Base-by-base conservation (phyloP, 305 asterid genomes). In the Andrographis paniculata region DNA sequence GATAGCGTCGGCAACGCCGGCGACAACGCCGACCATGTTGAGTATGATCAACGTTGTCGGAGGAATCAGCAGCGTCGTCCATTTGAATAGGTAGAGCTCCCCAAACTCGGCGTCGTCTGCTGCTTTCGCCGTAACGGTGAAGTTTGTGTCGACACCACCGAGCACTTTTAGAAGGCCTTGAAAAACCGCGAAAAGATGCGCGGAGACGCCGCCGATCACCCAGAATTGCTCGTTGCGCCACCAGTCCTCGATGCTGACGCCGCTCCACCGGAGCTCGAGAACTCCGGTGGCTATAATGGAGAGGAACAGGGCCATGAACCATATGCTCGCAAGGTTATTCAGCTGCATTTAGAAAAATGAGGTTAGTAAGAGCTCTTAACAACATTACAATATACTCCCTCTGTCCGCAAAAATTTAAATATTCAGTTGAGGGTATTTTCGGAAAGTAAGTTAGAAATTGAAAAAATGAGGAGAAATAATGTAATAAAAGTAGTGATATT, bases 51-150 rank as follows among this genome's bases (percentile, higher is more conserved):
- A 42, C 14, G 93, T 80, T 16, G 88, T 80, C 11, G 95, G 95
- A 6, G 95, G 95, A 56, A 84, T 84, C 45, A 84, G 81, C 53
- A 84, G 84, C n/a, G 93, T 80, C 14, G 95, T 84, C 95, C 95
- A 84, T 55, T 84, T 84, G 79, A 84, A 84, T 55, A 80, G 76
- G 72, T 84, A 84, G 47, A 84, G 93, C 56, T 84, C 95, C 27
- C 88, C 86, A 60, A 75, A 84, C 67, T 80, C 93, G 0, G 73
- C 28, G 19, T 79, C 94, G 0, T 79, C 94, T 8, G 82, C 82
- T 14, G 94, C 64, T 66, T 83, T 83, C 46, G 87, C 37, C 15
- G 94, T 84, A n/a, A 80, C 93, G 0, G 93, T 84, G 33, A 84
- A 84, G 54, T 78, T 80, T 9, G 93, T 84, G 73, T 80, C 86